Evolutionary conservation across 169 alveolate genomes (phyloP), one percentile per base, ranked within the genome.

Genomic region (Eimeria praecox): DNA sequence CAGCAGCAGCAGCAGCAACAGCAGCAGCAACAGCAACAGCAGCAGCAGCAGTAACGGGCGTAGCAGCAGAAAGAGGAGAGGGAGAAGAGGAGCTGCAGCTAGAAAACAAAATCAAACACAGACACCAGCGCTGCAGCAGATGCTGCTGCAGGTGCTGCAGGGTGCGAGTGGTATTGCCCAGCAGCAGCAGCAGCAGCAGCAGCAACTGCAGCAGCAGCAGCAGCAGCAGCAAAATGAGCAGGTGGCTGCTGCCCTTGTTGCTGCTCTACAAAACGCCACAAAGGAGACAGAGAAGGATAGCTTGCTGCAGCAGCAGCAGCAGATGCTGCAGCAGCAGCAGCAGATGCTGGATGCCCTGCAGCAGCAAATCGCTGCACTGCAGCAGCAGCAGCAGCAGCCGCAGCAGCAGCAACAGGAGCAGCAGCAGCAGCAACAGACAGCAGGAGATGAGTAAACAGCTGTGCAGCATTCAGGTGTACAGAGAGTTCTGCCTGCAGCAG

Each of bases 351-450:
- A 52, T 52, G 59, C 59, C 14, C 6, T 52, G 59, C 59, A 52
- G 59, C 59, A 52, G 59, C 80, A n/a, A 33, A 69, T 33, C 12
- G 80, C 33, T 18, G 6, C 20, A 46, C 86, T 33, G 86, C 86
- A 75, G 86, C 86, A 35, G 86, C 42, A 75, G 86, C 86, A 75
- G 86, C 44, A 40, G 44, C 42, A 75, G 86, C 49, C 9, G 49
- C 35, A 38, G 52, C 49, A 38, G 49, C 44, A 33, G 30, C n/a
- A 38, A 18, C 12, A 75, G 12, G 30, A 10, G 30, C 52, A 12
- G 86, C 86, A 9, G 85, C 85, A 8, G 85, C 85, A 73, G 44
- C n/a, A n/a, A n/a, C n/a, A n/a, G n/a, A n/a, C n/a, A n/a, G n/a
- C n/a, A n/a, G 49, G 49, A 33, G 85, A 73, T 16, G 30, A 20